phyloP scores from a whole-genome alignment of 306 rosid genomes.

The Sesbania bispinosa region DNA sequence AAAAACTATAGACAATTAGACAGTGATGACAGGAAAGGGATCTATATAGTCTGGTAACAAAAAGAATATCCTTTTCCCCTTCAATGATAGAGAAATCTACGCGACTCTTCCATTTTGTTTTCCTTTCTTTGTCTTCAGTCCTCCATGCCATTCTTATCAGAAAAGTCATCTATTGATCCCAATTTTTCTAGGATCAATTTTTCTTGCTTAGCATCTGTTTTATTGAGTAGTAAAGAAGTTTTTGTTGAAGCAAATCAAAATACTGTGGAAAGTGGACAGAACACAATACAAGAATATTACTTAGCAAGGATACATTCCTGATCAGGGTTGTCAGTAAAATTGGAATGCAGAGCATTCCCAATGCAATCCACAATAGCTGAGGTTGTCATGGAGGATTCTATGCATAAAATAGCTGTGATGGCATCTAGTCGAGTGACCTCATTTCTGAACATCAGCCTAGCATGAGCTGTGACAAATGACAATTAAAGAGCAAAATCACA shows the following conservation, averaged over 20 bases:
- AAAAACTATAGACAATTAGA: background rate
- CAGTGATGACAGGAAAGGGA: background rate
- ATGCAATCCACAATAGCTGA: slow-evolving; percentile 93
- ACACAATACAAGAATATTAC: background rate
- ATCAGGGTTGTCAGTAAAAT: slow-evolving; percentile 87
- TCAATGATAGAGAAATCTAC: too few species aligned
- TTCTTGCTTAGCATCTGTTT: slow-evolving; percentile 74
- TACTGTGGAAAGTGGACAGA: too few species aligned
- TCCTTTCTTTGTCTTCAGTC: slow-evolving; percentile 23
- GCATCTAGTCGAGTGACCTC: slow-evolving; percentile 89
- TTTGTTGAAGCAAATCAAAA: slow-evolving; percentile 21
- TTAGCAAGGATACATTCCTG: slow-evolving; percentile 80
- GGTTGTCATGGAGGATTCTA: slow-evolving; percentile 94
- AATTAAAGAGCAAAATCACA: slow-evolving; percentile 19
- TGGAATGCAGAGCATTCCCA: slow-evolving; percentile 96
- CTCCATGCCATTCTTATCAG: slow-evolving; percentile 35
- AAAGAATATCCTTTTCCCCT: too few species aligned
- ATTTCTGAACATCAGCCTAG: slow-evolving; percentile 93
- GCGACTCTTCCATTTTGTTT: background rate
- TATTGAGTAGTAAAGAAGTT: slow-evolving; percentile 36
- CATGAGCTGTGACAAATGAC: slow-evolving; percentile 88
- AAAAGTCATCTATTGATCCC: slow-evolving; percentile 47
- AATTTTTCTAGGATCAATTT: slow-evolving; percentile 63
- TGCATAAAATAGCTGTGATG: slow-evolving; percentile 79
- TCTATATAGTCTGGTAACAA: background rate